phyloP scores from a whole-genome alignment of 345 rosid species.

The Rhodamnia rubescens region DNA sequence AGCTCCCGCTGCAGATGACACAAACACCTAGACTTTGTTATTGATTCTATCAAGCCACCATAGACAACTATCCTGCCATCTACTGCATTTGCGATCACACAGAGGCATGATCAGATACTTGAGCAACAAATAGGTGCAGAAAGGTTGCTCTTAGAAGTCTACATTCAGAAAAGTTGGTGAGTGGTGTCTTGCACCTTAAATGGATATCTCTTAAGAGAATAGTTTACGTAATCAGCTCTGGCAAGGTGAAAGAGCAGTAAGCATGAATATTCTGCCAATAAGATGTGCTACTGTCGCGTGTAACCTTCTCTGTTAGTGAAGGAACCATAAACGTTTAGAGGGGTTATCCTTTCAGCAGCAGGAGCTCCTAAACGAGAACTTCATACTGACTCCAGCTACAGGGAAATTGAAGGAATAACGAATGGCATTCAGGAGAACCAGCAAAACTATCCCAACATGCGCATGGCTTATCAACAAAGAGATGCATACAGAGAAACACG shows the following conservation, averaged over 20 bases:
- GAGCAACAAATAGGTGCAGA: background rate
- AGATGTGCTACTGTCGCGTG: background rate
- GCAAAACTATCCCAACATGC: background rate
- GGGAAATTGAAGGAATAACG: background rate
- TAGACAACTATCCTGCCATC: background rate
- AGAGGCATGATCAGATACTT: background rate
- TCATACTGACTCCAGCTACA: background rate
- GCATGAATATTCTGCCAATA: background rate
- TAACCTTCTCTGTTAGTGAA: background rate
- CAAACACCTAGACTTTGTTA: too few relatives aligned
- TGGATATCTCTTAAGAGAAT: background rate
- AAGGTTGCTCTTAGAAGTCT: background rate
- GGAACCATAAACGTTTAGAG: background rate
- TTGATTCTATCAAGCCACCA: too few relatives aligned
- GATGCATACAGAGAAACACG: background rate
- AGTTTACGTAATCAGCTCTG: background rate
- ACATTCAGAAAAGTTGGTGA: background rate
- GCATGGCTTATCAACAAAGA: background rate
- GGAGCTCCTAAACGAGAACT: background rate
- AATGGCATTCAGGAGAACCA: background rate
- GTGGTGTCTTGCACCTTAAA: background rate
- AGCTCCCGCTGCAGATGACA: too few relatives aligned
- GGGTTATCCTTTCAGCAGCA: background rate
- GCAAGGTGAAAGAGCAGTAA: background rate
- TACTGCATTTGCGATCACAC: slow-evolving; percentile 8